Percentiles rank a stretch among this genome's conserved stretches.
Evolutionary conservation across 2,329 filamentous ascomycete genomes (phyloP).

Genomic region (Penicillium corylophilum): DNA sequence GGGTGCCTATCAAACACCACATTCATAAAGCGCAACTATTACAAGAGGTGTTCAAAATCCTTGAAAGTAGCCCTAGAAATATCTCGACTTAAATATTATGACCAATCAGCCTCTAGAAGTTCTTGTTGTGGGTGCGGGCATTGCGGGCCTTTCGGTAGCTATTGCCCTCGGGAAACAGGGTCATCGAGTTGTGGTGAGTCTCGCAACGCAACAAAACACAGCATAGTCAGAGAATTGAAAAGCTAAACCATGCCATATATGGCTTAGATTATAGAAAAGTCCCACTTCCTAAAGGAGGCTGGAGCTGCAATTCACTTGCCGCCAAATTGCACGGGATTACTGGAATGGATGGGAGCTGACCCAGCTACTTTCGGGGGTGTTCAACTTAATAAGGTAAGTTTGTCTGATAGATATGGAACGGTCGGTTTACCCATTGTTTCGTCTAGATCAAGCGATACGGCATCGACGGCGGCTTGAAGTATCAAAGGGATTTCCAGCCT

Average conservation of each 20-base stretch:
- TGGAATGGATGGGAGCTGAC: constrained; percentile 25
- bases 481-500: constrained; percentile 14
- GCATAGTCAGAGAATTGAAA: neutral
- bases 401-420: neutral
- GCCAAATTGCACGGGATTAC: constrained; percentile 27
- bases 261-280: constrained; percentile 30
- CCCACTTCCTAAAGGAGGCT: constrained; percentile 23
- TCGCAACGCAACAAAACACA: neutral
- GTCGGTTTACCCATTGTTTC: neutral
- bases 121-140: constrained; percentile 34
- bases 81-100: neutral
- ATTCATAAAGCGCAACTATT: too few species aligned
- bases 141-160: constrained; percentile 34
- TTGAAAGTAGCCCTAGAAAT: too few species aligned
- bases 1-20: too few species aligned
- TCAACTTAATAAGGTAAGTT: neutral
- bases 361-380: constrained; percentile 22
- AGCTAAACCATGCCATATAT: neutral
- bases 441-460: constrained; percentile 22
- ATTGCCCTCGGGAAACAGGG: constrained; percentile 35
- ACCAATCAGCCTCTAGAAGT: constrained; percentile 13
- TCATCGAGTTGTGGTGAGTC: constrained; percentile 33
- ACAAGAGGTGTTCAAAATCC: too few species aligned
- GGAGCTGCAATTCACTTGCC: constrained; percentile 29
- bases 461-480: constrained; percentile 15